A percentile compares a stretch with the other conserved stretches of the same genome.
Evolutionary conservation across 1,284 basidiomycete species (phyloP).

Genomic region (Rhodotorula mucilaginosa): DNA sequence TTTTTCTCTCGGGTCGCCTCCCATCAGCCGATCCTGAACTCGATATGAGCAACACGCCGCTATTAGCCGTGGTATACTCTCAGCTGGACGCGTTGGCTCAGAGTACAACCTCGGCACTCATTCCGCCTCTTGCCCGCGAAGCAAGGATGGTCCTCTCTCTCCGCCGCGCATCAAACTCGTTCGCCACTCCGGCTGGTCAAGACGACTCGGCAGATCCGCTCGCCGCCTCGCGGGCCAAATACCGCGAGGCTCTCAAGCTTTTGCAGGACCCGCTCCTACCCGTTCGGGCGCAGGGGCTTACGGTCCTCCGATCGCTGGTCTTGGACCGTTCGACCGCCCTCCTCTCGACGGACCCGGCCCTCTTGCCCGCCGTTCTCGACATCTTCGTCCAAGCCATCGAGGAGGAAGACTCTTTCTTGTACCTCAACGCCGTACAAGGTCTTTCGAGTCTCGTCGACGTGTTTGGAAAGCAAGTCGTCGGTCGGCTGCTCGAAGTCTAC

Average conservation of each 20-base stretch:
- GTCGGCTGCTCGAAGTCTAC: conserved; percentile 65
- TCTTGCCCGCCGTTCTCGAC: conserved; percentile 70
- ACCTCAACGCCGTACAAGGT: conserved; percentile 87
- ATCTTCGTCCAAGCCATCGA: conserved; percentile 82
- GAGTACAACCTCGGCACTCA: conserved; percentile 49
- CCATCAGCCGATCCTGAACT: conserved; percentile 65
- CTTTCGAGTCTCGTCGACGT: conserved; percentile 75
- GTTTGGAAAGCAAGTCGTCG: conserved; percentile 68
- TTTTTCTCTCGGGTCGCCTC: no score
- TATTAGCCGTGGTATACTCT: conserved; percentile 68
- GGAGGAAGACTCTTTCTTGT: conserved; percentile 93
- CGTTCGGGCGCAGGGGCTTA: conserved; percentile 88
- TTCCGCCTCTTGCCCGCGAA: conserved; percentile 67
- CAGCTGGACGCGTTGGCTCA: conserved; percentile 54
- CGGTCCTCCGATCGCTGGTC: conserved; percentile 75
- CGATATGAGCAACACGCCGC: conserved; percentile 61
- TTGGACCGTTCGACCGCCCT: conserved; percentile 16
- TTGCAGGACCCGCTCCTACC: conserved; percentile 89
- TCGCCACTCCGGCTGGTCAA: conserved; percentile 34
- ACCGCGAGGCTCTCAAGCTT: conserved; percentile 81
- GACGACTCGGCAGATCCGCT: conserved; percentile 37
- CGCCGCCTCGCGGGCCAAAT: conserved; percentile 53
- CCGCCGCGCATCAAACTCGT: conserved; percentile 11
- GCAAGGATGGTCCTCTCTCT: conserved; percentile 72
- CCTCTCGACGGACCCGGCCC: conserved; percentile 55